Evolutionary conservation across 441 rosid genomes (phyloP), one percentile per base, ranked within the genome.

Genomic region (Gossypium schwendimanii): DNA sequence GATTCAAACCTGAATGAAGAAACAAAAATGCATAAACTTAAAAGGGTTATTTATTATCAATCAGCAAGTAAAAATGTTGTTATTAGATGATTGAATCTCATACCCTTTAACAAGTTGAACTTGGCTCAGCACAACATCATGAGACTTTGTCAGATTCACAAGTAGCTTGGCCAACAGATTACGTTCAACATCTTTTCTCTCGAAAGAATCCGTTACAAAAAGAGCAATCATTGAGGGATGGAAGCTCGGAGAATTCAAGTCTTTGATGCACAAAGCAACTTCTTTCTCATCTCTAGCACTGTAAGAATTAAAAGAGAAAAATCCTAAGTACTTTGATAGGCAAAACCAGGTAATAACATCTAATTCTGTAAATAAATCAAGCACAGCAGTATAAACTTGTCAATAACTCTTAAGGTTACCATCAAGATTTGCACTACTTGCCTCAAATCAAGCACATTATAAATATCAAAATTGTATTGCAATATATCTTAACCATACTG

Each of bases 261-360:
- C 99, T 79, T 85, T 90, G 79, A 96, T 87, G 87, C 99, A 88
- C 44, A 83, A 78, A 64, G 85, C 92, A 70, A 96, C 88, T 86
- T 96, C 99, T 74, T 84, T 87, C 87, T 90, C 94, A 76, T 93
- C 99, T 81, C 95, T 87, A 73, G 91, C 96, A 83, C 99, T 96
- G 91, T 66, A 81, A 79, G 54, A 17, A 60, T 66, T 8, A 24
- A 33, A 45, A 52, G 33, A 17, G 15, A 41, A 28, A 49, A 52
- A 7, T 44, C 45, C 17, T 3, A 8, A 41, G 39, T 44, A 31
- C 17, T 49, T 54, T 54, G 63, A 50, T 33, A 53, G 14, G 59
- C 23, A 12, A 20, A 58, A 41, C 36, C 28, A 41, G 6, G 63
- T 58, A 70, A 47, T 6, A 21, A 14, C 6, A 64, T 44, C 54